These are phyloP conservation scores for Brassica cretica DNA, from an alignment of 345 rosid genomes.

Conservation along the genomic window DNA sequence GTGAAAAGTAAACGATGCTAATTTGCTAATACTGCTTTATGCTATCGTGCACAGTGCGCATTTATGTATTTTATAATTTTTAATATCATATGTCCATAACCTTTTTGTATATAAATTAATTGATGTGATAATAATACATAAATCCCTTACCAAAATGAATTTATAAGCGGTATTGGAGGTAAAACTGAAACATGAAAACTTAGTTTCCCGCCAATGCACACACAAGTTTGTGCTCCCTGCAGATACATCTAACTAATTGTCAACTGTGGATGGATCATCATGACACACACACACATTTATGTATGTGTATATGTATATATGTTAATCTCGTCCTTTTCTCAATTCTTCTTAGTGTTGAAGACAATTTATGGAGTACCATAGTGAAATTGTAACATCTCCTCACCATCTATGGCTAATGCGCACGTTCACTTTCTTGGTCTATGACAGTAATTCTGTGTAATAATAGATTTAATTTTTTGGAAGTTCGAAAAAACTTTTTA, in stretches of 20 bases:
- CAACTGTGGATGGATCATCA: background rate
- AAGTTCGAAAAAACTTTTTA: no score
- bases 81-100: conserved; percentile 1
- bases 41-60: conserved; percentile 41
- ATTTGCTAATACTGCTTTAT: conserved; percentile 31
- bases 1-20: conserved; percentile 39
- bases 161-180: conserved; percentile 12
- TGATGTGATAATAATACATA: background rate
- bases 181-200: conserved; percentile 24
- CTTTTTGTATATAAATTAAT: background rate
- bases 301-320: background rate
- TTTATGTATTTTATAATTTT: background rate
- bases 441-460: no score
- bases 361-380: background rate
- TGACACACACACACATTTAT: background rate
- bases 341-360: background rate
- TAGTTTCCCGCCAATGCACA: conserved; percentile 28
- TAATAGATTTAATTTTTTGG: no score
- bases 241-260: background rate
- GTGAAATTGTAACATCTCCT: no score
- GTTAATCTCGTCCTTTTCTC: background rate
- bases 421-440: no score
- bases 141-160: background rate
- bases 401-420: no score
- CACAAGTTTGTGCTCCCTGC: conserved; percentile 1